Base-by-base conservation (phyloP, 306 rosid genomes). In the Quercus rubra region DNA sequence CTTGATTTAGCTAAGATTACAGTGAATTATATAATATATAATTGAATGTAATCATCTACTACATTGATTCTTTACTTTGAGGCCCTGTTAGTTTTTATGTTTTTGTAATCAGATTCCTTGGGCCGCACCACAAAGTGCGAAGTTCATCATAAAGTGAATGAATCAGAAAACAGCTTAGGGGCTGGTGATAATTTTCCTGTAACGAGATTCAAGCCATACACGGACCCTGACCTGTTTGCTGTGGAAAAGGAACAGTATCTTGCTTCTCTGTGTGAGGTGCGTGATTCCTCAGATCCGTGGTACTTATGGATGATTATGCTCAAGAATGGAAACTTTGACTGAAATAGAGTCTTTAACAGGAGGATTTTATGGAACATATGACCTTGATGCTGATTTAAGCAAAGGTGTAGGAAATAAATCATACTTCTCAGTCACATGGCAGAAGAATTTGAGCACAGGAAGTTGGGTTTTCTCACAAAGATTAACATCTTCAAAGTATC, bases 231-330 rank as follows among this genome's bases (percentile, higher is more conserved):
- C 76, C 75, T 85, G 54, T 89, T 83, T 56, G 89, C 86, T 1
- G 78, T 69, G 58, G 88, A 85, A 69, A 89, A 89, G 84, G 93
- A 89, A 70, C 75, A 75, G 19, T 89, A 85, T 61, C 91, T 89
- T 46, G 88, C 83, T 68, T 81, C 85, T 46, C 33, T 80, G 5
- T 89, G 92, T 11, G 79, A 87, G 82, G 82, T 80, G 21, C 69
- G 43, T 3, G 81, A 76, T 70, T 80, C 87, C 33, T 41, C 55
- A 19, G 77, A 77, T 51, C 86, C 89, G 1, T 89, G 93, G 93
- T 77, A 81, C 4, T 89, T 89, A 77, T 89, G 93, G 93, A 87
- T 85, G 93, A 71, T 89, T 73, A 87, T 89, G 93, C 83, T 89
- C 14, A 89, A 89, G 75, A 89, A 83, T 43, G 91, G 89, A 20